Conservation (phyloP, 106 monocot genomes). For the Dioscorea alata region DNA sequence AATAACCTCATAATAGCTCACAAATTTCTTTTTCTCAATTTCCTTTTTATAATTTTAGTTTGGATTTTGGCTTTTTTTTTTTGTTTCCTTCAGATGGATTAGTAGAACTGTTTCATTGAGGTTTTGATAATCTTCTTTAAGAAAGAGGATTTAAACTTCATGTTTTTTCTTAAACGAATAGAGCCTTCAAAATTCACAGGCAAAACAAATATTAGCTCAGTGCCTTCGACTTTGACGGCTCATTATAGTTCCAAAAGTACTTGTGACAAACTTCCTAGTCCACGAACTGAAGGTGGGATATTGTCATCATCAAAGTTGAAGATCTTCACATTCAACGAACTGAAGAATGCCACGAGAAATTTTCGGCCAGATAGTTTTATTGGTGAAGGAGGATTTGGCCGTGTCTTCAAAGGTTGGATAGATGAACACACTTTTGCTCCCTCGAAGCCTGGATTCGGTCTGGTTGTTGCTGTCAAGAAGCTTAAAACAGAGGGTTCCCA, state of each 20-base stretch:
- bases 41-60: too few species aligned
- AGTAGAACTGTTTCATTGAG: too few species aligned
- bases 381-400: conserved; percentile 36
- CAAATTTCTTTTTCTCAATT: too few species aligned
- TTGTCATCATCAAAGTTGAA: conserved; percentile 27
- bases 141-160: background rate
- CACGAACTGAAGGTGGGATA: conserved; percentile 13
- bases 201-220: conserved; percentile 9
- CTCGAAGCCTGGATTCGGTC: conserved; percentile 23
- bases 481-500: conserved; percentile 31
- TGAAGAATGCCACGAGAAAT: conserved; percentile 31
- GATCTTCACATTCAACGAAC: conserved; percentile 29
- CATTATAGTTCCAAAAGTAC: conserved; percentile 2
- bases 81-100: too few species aligned
- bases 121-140: too few species aligned
- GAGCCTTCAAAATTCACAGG: conserved; percentile 16
- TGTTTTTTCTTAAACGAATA: conserved; percentile 1
- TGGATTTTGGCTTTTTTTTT: too few species aligned
- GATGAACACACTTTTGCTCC: conserved; percentile 25
- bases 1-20: too few species aligned
- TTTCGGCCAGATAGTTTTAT: conserved; percentile 31
- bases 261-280: conserved; percentile 6
- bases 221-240: conserved; percentile 1
- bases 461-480: conserved; percentile 32
- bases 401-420: conserved; percentile 34